These are phyloP conservation scores for Talaromyces sp. DNA, from an alignment of 2,329 filamentous ascomycete genomes.

Conservation along the genomic window DNA sequence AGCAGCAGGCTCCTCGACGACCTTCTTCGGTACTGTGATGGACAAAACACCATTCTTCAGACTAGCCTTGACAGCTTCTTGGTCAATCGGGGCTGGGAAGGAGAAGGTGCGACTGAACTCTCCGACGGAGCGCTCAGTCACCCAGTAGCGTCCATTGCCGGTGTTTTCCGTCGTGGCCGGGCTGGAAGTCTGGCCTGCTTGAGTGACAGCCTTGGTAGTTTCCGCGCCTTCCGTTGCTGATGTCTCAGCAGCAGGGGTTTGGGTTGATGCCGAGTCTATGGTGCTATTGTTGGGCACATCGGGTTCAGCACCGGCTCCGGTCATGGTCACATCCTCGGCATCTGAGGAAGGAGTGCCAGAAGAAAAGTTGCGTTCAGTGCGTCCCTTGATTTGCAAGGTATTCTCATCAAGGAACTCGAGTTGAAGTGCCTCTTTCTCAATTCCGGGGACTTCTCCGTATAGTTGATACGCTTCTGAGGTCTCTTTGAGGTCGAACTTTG, in stretches of 20 bases:
- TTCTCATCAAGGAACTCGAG: constrained; percentile 51
- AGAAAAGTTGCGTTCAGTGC: constrained; percentile 38
- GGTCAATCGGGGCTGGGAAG: constrained; percentile 59
- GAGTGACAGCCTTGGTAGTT: neutral
- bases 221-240: neutral
- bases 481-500: constrained; percentile 51
- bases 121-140: constrained; percentile 59
- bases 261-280: neutral
- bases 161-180: constrained; percentile 23
- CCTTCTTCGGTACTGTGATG: constrained; percentile 58
- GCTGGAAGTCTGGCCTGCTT: neutral
- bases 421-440: constrained; percentile 47
- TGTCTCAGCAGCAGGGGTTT: neutral
- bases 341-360: constrained; percentile 24
- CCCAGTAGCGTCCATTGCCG: constrained; percentile 53
- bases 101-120: constrained; percentile 60
- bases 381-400: constrained; percentile 49
- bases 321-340: constrained; percentile 4
- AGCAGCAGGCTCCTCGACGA: constrained; percentile 38
- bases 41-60: constrained; percentile 61
- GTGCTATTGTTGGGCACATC: neutral
- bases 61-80: constrained; percentile 60
- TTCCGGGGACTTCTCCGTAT: constrained; percentile 51
- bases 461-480: constrained; percentile 46
- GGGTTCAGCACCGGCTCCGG: neutral